Evolutionary conservation across 495 filamentous ascomycete species (phyloP).

Genomic region (Aspergillus sclerotioniger): DNA sequence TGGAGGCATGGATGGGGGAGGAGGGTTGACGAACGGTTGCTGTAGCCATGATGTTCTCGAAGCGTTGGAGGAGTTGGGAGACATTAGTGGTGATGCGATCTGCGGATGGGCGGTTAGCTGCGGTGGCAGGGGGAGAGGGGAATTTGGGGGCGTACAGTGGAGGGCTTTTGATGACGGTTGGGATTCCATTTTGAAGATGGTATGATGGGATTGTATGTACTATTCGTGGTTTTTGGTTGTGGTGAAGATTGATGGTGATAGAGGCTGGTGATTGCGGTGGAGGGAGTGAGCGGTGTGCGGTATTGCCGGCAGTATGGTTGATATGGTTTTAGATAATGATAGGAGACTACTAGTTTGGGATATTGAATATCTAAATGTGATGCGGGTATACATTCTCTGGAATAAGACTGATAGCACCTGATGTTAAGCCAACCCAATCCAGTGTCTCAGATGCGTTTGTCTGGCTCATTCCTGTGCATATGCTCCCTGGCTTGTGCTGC

Average conservation of each 20-base stretch:
- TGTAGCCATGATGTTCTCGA: conserved; percentile 59
- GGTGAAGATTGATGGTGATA: conserved; percentile 3
- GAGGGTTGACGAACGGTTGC: conserved; percentile 43
- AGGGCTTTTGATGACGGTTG: conserved; percentile 38
- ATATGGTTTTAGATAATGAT: background rate
- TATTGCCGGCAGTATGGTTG: conserved; percentile 18
- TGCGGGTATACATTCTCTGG: no score
- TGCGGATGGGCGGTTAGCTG: conserved; percentile 25
- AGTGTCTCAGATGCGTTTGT: no score
- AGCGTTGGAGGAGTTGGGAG: conserved; percentile 57
- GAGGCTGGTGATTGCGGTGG: conserved; percentile 7
- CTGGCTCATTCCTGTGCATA: no score
- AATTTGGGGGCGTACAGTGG: conserved; percentile 29
- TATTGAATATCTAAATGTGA: no score
- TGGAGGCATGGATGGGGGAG: background rate
- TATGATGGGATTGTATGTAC: background rate
- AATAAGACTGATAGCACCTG: no score
- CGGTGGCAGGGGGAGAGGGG: background rate
- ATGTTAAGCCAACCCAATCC: no score
- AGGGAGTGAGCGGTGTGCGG: conserved; percentile 14
- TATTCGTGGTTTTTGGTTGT: conserved; percentile 2
- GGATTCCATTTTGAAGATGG: conserved; percentile 31
- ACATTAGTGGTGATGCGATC: conserved; percentile 55
- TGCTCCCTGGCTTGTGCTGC: no score
- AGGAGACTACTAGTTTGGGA: no score